Conservation (phyloP, 305 asterid genomes). For the Caryopteris hybrid region DNA sequence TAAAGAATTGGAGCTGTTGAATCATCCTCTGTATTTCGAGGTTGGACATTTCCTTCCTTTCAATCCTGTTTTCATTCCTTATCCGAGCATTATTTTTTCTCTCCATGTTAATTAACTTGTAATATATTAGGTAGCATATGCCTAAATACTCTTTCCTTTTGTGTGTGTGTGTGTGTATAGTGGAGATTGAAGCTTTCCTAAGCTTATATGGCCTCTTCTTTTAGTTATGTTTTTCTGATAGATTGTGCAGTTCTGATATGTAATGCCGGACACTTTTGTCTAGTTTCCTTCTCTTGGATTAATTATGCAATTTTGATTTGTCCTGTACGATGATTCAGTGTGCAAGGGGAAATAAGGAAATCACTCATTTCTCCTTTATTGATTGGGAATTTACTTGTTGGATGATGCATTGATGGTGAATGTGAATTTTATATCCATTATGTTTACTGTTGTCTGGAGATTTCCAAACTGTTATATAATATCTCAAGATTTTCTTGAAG, state of each 20-base stretch:
- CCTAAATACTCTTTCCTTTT: no score
- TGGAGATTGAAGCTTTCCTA: background rate
- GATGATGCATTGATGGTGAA: slow-evolving; percentile 14
- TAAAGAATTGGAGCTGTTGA: slow-evolving; percentile 60
- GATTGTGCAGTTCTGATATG: background rate
- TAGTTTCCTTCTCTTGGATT: background rate
- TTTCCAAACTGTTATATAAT: background rate
- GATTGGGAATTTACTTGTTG: background rate
- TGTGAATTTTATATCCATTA: background rate
- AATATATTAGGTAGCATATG: background rate
- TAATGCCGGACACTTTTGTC: background rate
- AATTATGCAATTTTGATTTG: background rate
- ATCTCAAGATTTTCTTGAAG: background rate
- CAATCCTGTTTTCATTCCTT: background rate
- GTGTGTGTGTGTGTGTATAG: background rate
- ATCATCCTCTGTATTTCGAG: slow-evolving; percentile 65
- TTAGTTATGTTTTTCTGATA: background rate
- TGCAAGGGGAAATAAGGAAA: background rate
- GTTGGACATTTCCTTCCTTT: slow-evolving; percentile 23
- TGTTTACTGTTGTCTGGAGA: background rate
- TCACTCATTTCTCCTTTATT: background rate
- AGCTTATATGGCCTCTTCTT: background rate
- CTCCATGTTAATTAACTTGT: background rate
- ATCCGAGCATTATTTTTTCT: background rate
- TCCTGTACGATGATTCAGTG: background rate